A percentile compares a stretch with the other conserved stretches of the same genome.
These are phyloP conservation scores for Guadua angustifolia DNA, from an alignment of 176 grass and related monocot species.

Conservation along the genomic window DNA sequence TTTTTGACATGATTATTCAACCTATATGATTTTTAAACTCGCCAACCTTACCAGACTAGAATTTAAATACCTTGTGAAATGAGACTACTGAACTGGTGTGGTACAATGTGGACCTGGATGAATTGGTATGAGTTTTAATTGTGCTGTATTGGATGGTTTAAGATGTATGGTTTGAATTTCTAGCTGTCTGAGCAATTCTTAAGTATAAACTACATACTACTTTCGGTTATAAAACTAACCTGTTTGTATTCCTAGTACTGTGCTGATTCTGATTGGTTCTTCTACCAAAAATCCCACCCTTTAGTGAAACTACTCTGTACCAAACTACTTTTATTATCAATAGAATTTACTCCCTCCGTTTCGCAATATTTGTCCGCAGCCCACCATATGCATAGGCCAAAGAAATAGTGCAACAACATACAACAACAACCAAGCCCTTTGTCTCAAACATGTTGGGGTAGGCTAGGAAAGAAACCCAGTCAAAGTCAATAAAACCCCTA, in stretches of 20 bases:
- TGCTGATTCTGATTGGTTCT: constrained; percentile 1
- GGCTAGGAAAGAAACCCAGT: too few species aligned
- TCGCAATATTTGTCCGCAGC: too few species aligned
- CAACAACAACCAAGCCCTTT: too few species aligned
- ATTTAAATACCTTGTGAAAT: neutral
- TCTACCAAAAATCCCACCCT: constrained; percentile 1
- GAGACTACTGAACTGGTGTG: neutral
- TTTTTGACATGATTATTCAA: constrained; percentile 35
- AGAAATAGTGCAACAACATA: too few species aligned
- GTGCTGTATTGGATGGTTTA: neutral
- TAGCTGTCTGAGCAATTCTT: neutral
- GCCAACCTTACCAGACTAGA: neutral
- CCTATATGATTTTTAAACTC: neutral
- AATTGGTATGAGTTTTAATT: neutral
- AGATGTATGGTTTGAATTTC: neutral
- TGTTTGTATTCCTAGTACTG: neutral
- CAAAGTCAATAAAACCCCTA: too few species aligned
- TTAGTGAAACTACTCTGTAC: neutral
- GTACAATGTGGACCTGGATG: neutral
- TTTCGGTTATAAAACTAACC: constrained; percentile 7
- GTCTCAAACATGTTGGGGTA: too few species aligned
- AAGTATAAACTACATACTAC: neutral
- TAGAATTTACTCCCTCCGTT: neutral
- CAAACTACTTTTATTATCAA: neutral
- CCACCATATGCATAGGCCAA: too few species aligned